phyloP scores from a whole-genome alignment of 225 moss, liverwort and hornwort species.

The Climacium dendroides region DNA sequence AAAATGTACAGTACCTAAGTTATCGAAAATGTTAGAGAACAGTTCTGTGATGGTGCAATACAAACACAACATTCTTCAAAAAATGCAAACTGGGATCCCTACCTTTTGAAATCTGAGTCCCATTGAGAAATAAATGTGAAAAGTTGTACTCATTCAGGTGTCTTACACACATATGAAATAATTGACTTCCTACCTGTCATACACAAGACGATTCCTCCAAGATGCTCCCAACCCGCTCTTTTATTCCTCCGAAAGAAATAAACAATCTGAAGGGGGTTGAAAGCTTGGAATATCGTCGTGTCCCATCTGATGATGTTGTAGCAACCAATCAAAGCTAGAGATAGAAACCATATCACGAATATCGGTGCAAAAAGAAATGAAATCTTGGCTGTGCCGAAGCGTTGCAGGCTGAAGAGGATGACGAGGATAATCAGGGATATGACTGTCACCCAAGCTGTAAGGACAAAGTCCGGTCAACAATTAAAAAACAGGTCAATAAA shows the following conservation, averaged over 20 bases:
- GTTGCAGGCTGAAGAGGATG: slow-evolving; percentile 69
- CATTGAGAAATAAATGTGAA: not conserved
- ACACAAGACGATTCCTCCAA: slow-evolving; percentile 80
- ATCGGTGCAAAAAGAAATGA: slow-evolving; percentile 71
- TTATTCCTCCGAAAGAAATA: slow-evolving; percentile 41
- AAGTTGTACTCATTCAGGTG: not conserved
- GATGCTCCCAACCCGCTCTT: slow-evolving; percentile 56
- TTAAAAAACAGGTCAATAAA: not conserved
- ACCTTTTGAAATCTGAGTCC: not conserved
- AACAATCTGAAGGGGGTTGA: slow-evolving; percentile 59
- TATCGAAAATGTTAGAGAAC: not conserved
- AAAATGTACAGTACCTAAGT: not conserved
- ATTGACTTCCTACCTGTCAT: slow-evolving; percentile 50
- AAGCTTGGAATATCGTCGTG: slow-evolving; percentile 42
- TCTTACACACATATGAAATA: not conserved
- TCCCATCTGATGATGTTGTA: slow-evolving; percentile 65
- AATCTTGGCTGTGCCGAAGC: slow-evolving; percentile 59
- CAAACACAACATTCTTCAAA: not conserved
- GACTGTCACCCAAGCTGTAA: slow-evolving; percentile 61
- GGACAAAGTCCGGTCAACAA: not conserved
- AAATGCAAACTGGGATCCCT: not conserved
- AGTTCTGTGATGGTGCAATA: not conserved
- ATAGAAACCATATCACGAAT: slow-evolving; percentile 56
- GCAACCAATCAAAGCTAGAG: slow-evolving; percentile 48
- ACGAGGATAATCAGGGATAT: slow-evolving; percentile 57